Base-by-base conservation (phyloP, 352 stramenopile species). In the Phytopythium litorale region DNA sequence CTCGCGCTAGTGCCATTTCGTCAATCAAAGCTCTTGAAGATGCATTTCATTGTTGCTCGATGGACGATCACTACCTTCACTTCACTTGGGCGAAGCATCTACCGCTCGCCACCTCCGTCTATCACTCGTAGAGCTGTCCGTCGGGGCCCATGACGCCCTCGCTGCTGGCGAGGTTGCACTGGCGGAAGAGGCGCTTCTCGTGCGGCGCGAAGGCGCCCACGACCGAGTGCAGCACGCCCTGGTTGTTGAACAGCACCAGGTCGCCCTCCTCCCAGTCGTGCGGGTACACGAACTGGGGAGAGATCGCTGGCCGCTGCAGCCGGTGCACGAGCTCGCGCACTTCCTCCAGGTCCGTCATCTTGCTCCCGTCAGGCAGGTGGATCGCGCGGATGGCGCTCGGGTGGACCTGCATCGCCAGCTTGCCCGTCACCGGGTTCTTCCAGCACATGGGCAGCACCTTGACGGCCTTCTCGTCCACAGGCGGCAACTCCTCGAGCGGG, bases 191-290 rank as follows among this genome's bases (percentile, higher is more conserved):
- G 43, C 67, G 63, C 56, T 73, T 67, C 59, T 73, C 67, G 2
- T 58, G 37, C 21, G 67, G 59, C 0, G 58, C 67, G 58, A 73
- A 73, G 1, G 67, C 67, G 16, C 67, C 67, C 12, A 73, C 67
- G 4, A 73, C 67, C 4, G 67, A 73, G 28, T 73, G 67, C 30
- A 73, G 64, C 8, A 70, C 67, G 16, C 67, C 67, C 32, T 73
- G 67, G 35, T 73, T 73, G 55, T 73, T 73, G 50, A 73, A 73
- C 2, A 73, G 38, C 45, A 73, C 67, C 50, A 73, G 21, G 37
- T 73, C 67, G 4, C 67, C 67, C 51, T 73, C 67, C 42, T 73
- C 67, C 67, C 67, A 73, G 38, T 73, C 63, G 55, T 73, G 67
- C 0, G 67, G 42, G 56, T 73, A 73, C 18, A 73, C 55, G n/a